These are phyloP conservation scores for Penicillium simplicissimum DNA, from an alignment of 495 filamentous ascomycete genomes.

Conservation along the genomic window DNA sequence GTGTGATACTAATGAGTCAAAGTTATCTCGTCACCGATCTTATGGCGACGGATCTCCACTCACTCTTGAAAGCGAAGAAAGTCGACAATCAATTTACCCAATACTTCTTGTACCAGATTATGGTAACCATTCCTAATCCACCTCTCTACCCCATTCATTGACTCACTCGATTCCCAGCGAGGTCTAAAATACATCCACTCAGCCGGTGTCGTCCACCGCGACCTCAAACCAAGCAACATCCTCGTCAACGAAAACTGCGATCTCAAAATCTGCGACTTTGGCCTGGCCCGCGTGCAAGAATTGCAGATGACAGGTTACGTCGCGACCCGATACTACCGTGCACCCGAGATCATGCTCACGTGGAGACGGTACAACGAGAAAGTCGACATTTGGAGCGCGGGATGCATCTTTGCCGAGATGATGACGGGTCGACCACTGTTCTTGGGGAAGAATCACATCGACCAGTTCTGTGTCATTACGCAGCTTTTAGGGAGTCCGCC, in stretches of 20 bases:
- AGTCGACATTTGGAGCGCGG: constrained; percentile 98
- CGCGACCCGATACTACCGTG: constrained; percentile 95
- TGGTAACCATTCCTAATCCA: constrained; percentile 52
- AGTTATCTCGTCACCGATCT: constrained; percentile 98
- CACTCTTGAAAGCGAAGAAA: constrained; percentile 86
- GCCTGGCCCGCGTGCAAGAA: constrained; percentile 93
- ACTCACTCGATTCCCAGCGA: constrained; percentile 59
- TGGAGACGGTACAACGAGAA: constrained; percentile 99
- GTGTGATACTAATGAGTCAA: constrained; percentile 30
- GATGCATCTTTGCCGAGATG: constrained; percentile 99
- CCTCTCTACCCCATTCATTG: background rate
- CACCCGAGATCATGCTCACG: constrained; percentile 99
- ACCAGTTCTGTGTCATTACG: constrained; percentile 99
- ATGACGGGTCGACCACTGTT: constrained; percentile 94
- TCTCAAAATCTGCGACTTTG: constrained; percentile 98
- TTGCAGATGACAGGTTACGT: constrained; percentile 99
- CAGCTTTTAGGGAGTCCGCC: constrained; percentile 92
- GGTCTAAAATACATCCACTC: constrained; percentile 99
- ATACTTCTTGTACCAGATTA: constrained; percentile 98
- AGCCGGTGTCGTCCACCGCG: constrained; percentile 95
- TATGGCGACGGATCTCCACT: constrained; percentile 91
- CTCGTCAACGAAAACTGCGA: constrained; percentile 99
- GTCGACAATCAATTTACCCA: constrained; percentile 99
- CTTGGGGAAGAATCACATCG: constrained; percentile 97
- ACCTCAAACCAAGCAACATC: constrained; percentile 97